Conservation (phyloP, 192 early-diverging fungal species). For the Coemansia sp. region DNA sequence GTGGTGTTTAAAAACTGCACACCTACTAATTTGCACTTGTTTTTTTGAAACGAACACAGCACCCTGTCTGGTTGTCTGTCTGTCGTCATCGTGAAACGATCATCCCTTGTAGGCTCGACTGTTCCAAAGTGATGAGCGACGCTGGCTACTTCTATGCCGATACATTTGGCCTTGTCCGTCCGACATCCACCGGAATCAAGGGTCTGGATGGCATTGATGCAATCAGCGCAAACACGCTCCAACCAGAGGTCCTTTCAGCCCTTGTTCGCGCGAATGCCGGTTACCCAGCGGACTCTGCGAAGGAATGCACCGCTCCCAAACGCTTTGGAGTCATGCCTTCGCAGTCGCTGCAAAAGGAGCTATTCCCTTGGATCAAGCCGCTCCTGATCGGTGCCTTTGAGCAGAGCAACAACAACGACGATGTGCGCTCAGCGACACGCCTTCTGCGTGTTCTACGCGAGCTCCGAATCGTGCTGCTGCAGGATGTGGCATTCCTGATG, state of each 20-base stretch:
- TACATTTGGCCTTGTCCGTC: conserved; percentile 27
- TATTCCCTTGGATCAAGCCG: conserved; percentile 48
- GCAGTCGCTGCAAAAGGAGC: conserved; percentile 31
- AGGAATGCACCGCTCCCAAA: conserved; percentile 12
- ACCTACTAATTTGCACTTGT: not conserved
- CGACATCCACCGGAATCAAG: conserved; percentile 37
- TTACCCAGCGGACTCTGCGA: conserved; percentile 3
- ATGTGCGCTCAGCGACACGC: conserved; percentile 33
- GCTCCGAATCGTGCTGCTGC: conserved; percentile 45
- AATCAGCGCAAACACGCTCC: conserved; percentile 18
- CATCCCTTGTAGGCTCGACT: conserved; percentile 37
- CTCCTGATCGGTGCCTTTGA: conserved; percentile 28
- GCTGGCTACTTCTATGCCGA: conserved; percentile 49
- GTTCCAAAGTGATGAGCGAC: conserved; percentile 37
- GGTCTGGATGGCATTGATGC: conserved; percentile 31
- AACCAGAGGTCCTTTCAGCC: conserved; percentile 23
- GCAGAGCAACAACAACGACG: conserved; percentile 40
- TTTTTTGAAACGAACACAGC: not conserved
- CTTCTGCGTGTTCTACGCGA: conserved; percentile 39
- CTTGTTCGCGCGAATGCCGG: conserved; percentile 43
- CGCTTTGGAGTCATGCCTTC: conserved; percentile 39
- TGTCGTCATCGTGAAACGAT: not conserved
- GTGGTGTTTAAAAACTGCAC: not conserved
- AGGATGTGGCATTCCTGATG: conserved; percentile 46
- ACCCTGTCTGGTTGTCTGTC: not conserved